These are phyloP conservation scores for Hordeum marinum DNA, from an alignment of 176 grass and related monocot genomes.

Conservation along the genomic window DNA sequence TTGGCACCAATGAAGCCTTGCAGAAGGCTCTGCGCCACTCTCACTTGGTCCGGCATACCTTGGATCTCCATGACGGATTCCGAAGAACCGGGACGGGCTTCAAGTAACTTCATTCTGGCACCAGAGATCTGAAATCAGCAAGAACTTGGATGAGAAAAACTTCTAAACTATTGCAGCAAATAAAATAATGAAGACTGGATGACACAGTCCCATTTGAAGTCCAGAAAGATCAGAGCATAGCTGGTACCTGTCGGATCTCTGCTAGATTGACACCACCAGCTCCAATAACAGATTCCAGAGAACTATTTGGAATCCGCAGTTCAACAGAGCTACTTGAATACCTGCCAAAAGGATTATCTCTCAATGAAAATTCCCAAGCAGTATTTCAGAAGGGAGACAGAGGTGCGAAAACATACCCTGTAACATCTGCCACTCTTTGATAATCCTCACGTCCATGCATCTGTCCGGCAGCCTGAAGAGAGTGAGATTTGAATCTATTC, in stretches of 20 bases:
- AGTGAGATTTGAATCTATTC: slow-evolving; percentile 28
- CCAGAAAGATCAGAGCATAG: neutral
- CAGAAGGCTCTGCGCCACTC: slow-evolving; percentile 51
- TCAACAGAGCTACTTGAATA: slow-evolving; percentile 52
- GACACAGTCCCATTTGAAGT: neutral
- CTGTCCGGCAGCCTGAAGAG: slow-evolving; percentile 44
- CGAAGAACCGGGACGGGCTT: slow-evolving; percentile 34
- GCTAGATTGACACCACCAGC: slow-evolving; percentile 58
- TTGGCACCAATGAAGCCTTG: slow-evolving; percentile 52
- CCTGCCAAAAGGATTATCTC: slow-evolving; percentile 32
- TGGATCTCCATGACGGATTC: slow-evolving; percentile 64
- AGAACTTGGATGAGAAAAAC: slow-evolving; percentile 17
- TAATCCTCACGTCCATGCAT: slow-evolving; percentile 52
- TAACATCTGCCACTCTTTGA: slow-evolving; percentile 22
- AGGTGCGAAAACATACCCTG: slow-evolving; percentile 36
- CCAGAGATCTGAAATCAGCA: slow-evolving; percentile 48
- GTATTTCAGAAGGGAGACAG: neutral
- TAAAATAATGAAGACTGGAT: neutral
- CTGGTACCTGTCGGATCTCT: slow-evolving; percentile 67
- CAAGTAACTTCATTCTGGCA: slow-evolving; percentile 54
- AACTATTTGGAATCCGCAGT: slow-evolving; percentile 57
- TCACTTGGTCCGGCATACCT: slow-evolving; percentile 63
- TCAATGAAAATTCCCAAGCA: neutral
- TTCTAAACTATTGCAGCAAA: neutral
- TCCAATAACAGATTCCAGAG: slow-evolving; percentile 53